phyloP scores from a whole-genome alignment of 352 stramenopile genomes.

The Phytophthora palmivora region DNA sequence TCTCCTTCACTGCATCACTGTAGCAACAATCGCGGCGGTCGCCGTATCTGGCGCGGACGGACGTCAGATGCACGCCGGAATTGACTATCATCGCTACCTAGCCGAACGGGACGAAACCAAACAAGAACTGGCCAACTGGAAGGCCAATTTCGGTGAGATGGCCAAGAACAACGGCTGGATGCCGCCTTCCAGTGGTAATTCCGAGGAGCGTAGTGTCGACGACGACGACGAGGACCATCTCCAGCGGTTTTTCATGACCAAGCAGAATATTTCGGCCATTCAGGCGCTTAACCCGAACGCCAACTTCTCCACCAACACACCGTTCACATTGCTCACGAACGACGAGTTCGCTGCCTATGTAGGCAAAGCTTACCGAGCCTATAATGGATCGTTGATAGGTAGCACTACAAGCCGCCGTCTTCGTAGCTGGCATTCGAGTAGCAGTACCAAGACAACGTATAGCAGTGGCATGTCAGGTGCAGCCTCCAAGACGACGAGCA shows the following conservation, averaged over 20 bases:
- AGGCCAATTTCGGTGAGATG: constrained; percentile 36
- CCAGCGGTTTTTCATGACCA: constrained; percentile 60
- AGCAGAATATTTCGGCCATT: constrained; percentile 42
- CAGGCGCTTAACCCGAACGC: constrained; percentile 49
- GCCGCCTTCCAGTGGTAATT: constrained; percentile 21
- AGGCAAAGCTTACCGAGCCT: constrained; percentile 29
- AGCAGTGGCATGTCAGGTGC: constrained; percentile 15
- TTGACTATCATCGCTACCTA: constrained; percentile 54
- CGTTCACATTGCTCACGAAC: constrained; percentile 63
- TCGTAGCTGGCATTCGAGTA: constrained; percentile 31
- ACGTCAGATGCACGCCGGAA: constrained; percentile 44
- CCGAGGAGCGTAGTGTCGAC: constrained; percentile 37
- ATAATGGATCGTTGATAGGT: constrained; percentile 22
- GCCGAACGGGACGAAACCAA: constrained; percentile 36
- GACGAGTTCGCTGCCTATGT: constrained; percentile 59
- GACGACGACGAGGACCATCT: constrained; percentile 49
- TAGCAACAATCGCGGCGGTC: constrained; percentile 15
- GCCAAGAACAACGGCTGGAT: constrained; percentile 44
- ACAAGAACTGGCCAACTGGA: constrained; percentile 43
- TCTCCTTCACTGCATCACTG: constrained; percentile 9
- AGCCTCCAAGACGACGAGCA: constrained; percentile 21
- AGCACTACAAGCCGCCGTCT: constrained; percentile 25
- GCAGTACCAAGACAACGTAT: constrained; percentile 33
- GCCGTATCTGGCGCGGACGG: constrained; percentile 17
- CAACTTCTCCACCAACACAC: constrained; percentile 57